Percentiles rank a stretch among this genome's conserved stretches.
Evolutionary conservation across 257 asterid genomes (phyloP).

Genomic region (Solanum rostratum): DNA sequence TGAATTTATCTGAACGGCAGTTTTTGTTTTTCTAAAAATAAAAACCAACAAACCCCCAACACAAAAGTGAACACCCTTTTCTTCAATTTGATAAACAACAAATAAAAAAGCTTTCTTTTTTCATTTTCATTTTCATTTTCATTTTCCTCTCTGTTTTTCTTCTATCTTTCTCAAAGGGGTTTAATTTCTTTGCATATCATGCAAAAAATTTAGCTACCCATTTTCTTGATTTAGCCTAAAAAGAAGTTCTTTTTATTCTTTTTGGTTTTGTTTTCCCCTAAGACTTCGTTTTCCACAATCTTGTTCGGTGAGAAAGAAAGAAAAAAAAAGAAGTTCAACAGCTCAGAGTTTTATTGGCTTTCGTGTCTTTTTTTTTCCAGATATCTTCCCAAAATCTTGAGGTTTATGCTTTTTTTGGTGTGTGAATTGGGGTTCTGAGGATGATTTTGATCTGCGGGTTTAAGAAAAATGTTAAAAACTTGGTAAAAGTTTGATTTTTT

Average conservation of each 20-base stretch:
- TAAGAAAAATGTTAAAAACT: neutral
- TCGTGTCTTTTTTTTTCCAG: neutral
- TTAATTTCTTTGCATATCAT: neutral
- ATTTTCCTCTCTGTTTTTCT: neutral
- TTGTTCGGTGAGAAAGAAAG: neutral
- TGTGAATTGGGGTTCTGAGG: neutral
- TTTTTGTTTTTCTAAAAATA: neutral
- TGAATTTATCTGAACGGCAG: neutral
- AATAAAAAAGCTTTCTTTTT: neutral
- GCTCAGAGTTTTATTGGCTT: neutral
- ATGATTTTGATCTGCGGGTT: neutral
- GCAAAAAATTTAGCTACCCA: neutral
- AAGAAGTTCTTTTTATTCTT: neutral
- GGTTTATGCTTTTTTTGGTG: neutral
- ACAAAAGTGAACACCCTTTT: neutral
- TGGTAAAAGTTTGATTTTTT: neutral
- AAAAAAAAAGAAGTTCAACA: neutral
- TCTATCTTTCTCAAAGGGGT: neutral
- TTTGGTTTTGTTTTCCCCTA: neutral
- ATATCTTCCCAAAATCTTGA: neutral
- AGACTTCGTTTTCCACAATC: neutral
- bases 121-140: conserved; percentile 7
- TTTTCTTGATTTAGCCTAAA: neutral
- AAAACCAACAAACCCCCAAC: neutral
- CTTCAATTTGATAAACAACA: neutral